Base-by-base conservation (phyloP, 163 green algal species). In the Scenedesmus sp. region DNA sequence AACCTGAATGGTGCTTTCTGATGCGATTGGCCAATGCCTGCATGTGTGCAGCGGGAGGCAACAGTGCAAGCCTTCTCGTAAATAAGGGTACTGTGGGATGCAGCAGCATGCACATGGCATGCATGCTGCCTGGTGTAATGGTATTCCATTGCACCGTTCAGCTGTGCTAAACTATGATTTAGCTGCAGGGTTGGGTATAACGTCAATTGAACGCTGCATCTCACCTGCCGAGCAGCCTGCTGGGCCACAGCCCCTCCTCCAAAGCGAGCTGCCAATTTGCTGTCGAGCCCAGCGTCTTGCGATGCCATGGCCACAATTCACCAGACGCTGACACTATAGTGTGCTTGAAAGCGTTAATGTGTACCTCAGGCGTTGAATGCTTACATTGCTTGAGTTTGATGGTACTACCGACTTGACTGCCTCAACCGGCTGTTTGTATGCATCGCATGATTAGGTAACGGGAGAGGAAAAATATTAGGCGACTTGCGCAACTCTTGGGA, bases 191-290 rank as follows among this genome's bases (percentile, higher is more conserved):
- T 2, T 76, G 12, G 6, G 15, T 76, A n/a, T 4, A 40, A 7
- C 22, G 4, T 7, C 59, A 13, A 35, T 33, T 40, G 1, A 16
- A 37, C 20, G 65, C 65, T 76, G 65, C 24, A 22, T 18, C 56
- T 5, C 43, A 89, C 84, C 84, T 89, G 84, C 3, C 65, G 84
- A 12, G 84, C 84, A 16, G 84, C 84, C 30, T 81, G 61, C 61
- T 81, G 61, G 12, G 84, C 84, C 40, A 89, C 12, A 61, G 84
- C 30, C 4, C 84, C 49, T 24, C 84, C 84, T 46, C 84, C 84
- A 82, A 82, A 89, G 24, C 84, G 84, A 82, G 84, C 84, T 65
- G 84, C 61, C 22, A 89, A 40, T 37, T 49, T 81, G 37, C 84
- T 40, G 79, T 40, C 43, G 13, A 85, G 79, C 26, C 79, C 26